These are phyloP conservation scores for Oryza meyeriana DNA, from an alignment of 176 grass and related monocot genomes.

Conservation along the genomic window DNA sequence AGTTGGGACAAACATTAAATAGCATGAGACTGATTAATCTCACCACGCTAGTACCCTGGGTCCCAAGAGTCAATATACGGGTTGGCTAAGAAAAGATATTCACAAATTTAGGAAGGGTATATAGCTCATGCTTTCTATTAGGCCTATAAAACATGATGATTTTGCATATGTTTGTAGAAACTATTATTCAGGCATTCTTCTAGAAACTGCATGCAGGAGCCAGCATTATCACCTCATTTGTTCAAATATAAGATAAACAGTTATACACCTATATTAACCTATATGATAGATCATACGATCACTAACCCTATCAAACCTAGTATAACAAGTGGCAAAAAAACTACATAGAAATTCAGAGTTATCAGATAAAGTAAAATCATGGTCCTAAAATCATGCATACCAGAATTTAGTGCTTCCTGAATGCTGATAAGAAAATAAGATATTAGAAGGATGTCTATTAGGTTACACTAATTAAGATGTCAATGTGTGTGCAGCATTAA, in stretches of 20 bases:
- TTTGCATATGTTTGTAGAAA: neutral
- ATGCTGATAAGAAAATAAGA: neutral
- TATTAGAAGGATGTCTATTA: neutral
- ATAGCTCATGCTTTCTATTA: neutral
- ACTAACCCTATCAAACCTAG: neutral
- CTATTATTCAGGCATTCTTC: neutral
- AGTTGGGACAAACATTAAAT: neutral
- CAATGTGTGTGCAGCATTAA: neutral
- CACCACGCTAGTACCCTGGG: too few species aligned
- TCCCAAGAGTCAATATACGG: neutral
- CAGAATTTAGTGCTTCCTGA: neutral
- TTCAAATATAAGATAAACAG: neutral
- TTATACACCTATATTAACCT: neutral
- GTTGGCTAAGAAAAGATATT: neutral
- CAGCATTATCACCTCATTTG: neutral
- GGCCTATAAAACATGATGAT: neutral
- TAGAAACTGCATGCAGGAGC: neutral
- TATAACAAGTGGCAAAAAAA: neutral
- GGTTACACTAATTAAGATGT: neutral
- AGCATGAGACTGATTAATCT: neutral
- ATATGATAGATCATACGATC: neutral
- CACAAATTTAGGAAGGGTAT: neutral
- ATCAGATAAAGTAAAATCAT: neutral
- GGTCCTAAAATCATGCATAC: neutral
- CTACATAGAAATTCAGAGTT: neutral